Base-by-base conservation (phyloP, 1,139 yeast species). In the Lodderomyces orthopsilosis region DNA sequence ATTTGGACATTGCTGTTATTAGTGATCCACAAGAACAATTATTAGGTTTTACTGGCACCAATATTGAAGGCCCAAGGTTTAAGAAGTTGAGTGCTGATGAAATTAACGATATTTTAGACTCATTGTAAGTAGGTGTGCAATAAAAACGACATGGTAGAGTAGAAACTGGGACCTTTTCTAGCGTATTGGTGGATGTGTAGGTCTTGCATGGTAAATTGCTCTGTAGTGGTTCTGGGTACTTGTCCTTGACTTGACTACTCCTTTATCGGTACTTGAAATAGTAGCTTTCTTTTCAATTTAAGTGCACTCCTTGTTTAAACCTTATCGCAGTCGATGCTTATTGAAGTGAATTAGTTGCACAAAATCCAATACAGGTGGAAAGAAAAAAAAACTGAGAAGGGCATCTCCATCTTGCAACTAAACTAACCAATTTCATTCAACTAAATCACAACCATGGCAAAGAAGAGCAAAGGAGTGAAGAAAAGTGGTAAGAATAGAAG, bases 71-170 rank as follows among this genome's bases (percentile, higher is more conserved):
- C 12, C 98, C 98, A 46, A 77, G 98, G 58, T 90, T 86, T 66
- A 84, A 84, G 62, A 86, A 85, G 61, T 76, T 93, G 56, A 68
- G 91, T 26, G 75, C 95, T 10, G 95, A 91, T 66, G 98, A 93
- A 68, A 88, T 93, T 59, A 88, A 90, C 65, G 98, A 93, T 70
- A 84, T 97, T 68, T 76, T 93, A 61, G 96, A 90, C 56, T 89
- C 96, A 47, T 79, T 91, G 72, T 91, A 74, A 63, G 23, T 21
- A 21, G 23, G 23, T 8, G 23, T 21, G 5, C 5, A 6, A 21
- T 8, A 24, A 10, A 8, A 6, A 5, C n/a, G 35, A 15, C 35
- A 32, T 15, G 5, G 35, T 6, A 17, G 23, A 22, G 5, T 6
- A 24, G 27, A 10, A 24, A 7, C n/a, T n/a, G n/a, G n/a, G n/a